These are phyloP conservation scores for Otatea glauca DNA, from an alignment of 176 grass and related monocot genomes.

Conservation along the genomic window DNA sequence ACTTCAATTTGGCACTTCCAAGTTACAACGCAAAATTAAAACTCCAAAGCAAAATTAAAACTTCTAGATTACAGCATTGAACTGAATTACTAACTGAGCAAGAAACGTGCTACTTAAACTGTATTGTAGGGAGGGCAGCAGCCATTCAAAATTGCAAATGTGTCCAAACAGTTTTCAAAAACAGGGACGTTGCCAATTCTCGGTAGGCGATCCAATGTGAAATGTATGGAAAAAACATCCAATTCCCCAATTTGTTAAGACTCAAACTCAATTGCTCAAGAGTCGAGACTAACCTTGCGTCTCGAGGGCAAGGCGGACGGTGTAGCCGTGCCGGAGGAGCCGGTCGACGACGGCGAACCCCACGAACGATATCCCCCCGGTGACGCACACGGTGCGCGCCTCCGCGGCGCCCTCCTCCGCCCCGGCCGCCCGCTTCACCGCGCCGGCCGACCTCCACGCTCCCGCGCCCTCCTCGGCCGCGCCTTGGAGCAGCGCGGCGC, in stretches of 20 bases:
- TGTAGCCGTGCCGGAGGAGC: conserved; percentile 81
- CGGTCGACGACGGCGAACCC: conserved; percentile 89
- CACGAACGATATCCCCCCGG: conserved; percentile 78
- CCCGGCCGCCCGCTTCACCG: conserved; percentile 37
- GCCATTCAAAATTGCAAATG: background rate
- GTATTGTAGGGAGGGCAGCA: conserved; percentile 9
- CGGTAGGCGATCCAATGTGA: background rate
- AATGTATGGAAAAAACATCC: background rate
- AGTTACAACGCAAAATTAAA: background rate
- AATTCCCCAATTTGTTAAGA: background rate
- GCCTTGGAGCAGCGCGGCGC: conserved; percentile 51
- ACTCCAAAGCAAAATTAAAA: background rate
- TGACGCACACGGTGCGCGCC: conserved; percentile 78
- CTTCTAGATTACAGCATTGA: background rate
- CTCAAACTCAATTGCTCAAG: background rate
- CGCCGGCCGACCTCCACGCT: conserved; percentile 46
- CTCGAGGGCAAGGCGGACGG: conserved; percentile 85
- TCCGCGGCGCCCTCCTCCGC: conserved; percentile 44
- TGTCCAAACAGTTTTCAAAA: background rate
- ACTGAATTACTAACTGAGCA: background rate
- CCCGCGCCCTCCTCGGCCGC: background rate
- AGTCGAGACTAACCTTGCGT: conserved; percentile 64
- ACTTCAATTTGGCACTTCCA: background rate
- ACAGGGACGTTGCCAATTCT: background rate
- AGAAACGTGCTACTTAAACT: background rate